Evolutionary conservation across 2,329 filamentous ascomycete species (phyloP).

Genomic region (Penicillium sp.): DNA sequence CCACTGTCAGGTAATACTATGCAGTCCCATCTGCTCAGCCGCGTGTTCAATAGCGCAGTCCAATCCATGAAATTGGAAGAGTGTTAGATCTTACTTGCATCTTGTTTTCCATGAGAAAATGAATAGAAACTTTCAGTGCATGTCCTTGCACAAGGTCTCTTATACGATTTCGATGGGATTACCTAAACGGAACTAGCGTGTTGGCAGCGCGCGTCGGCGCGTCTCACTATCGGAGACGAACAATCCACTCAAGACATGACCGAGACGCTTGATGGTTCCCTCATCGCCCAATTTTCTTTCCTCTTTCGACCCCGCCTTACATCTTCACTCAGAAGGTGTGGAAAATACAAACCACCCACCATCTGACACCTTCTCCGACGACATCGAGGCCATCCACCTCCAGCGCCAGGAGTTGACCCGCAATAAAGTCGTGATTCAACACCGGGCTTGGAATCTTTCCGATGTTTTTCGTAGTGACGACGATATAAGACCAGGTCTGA

Average conservation of each 20-base stretch:
- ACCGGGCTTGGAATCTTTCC: slow-evolving; percentile 39
- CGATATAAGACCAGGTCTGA: slow-evolving; percentile 34
- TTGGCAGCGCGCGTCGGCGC: slow-evolving; percentile 22
- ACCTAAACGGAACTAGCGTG: slow-evolving; percentile 25
- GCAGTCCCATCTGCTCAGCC: too few species aligned
- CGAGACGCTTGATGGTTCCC: slow-evolving; percentile 29
- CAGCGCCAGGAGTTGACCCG: slow-evolving; percentile 31
- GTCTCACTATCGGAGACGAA: slow-evolving; percentile 21
- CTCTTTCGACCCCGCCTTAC: slow-evolving; percentile 49
- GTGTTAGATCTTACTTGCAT: too few species aligned
- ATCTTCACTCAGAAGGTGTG: slow-evolving; percentile 44
- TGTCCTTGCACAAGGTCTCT: too few species aligned
- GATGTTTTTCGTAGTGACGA: slow-evolving; percentile 43
- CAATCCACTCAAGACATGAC: slow-evolving; percentile 12
- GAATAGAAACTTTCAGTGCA: too few species aligned
- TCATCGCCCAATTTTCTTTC: slow-evolving; percentile 38
- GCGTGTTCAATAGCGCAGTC: too few species aligned
- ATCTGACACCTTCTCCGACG: slow-evolving; percentile 37
- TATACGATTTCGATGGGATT: slow-evolving; percentile 1
- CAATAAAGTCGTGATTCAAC: slow-evolving; percentile 40
- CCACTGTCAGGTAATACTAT: too few species aligned
- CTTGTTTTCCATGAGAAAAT: too few species aligned
- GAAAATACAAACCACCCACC: slow-evolving; percentile 18
- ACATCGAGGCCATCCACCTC: slow-evolving; percentile 37
- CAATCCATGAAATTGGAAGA: too few species aligned